A percentile compares a stretch with the other conserved stretches of the same genome.
Evolutionary conservation across 2,329 filamentous ascomycete species (phyloP).

Genomic region (Chrysosporium keratinophilum): DNA sequence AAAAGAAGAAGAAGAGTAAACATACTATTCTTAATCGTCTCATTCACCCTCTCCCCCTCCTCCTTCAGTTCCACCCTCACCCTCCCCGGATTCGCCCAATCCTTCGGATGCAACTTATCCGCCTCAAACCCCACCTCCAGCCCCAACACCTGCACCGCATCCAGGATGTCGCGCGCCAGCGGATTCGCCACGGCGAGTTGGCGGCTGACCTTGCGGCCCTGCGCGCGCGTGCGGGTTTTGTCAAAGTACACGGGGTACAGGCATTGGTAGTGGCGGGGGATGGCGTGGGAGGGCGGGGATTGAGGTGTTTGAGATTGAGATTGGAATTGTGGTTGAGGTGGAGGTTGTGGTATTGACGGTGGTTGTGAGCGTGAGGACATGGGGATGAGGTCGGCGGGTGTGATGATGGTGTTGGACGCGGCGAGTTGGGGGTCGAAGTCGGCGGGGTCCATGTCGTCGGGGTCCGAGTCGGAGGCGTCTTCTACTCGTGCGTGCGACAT

Average conservation of each 20-base stretch:
- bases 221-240: constrained; percentile 50
- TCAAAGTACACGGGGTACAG: constrained; percentile 97
- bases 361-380: constrained; percentile 32
- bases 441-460: constrained; percentile 71
- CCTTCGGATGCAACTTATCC: constrained; percentile 84
- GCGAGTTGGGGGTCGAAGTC: constrained; percentile 44
- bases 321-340: constrained; percentile 11
- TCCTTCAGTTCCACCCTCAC: constrained; percentile 65
- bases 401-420: constrained; percentile 19
- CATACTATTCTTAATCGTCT: constrained; percentile 54
- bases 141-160: constrained; percentile 65
- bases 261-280: constrained; percentile 68
- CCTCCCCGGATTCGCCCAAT: constrained; percentile 93
- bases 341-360: constrained; percentile 15
- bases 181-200: constrained; percentile 71
- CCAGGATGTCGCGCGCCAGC: constrained; percentile 77
- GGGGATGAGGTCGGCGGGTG: constrained; percentile 39
- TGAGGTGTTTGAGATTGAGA: constrained; percentile 30
- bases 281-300: constrained; percentile 34
- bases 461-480: constrained; percentile 86
- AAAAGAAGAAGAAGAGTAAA: neutral
- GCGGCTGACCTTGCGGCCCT: constrained; percentile 68
- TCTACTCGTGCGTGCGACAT: constrained; percentile 83
- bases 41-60: constrained; percentile 42
- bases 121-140: constrained; percentile 65